Percentiles rank a stretch among this genome's conserved stretches.
Evolutionary conservation across 345 rosid species (phyloP).

Genomic region (Balakata baccata): DNA sequence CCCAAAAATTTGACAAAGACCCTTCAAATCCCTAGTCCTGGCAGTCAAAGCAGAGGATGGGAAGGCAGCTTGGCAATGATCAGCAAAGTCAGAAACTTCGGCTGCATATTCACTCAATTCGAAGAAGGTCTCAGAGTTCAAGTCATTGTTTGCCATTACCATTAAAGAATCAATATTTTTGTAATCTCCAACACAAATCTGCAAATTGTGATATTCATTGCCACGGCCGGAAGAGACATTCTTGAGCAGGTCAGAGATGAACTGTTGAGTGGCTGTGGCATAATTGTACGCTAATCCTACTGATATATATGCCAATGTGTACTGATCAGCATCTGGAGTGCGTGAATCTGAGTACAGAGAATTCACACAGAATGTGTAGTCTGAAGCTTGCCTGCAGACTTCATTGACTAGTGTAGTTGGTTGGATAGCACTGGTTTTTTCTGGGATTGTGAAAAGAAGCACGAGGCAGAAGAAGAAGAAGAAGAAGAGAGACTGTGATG

Average conservation of each 20-base stretch:
- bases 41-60: slow-evolving; percentile 5
- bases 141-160: slow-evolving; percentile 31
- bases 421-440: too few species aligned
- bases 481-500: too few species aligned
- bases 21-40: slow-evolving; percentile 29
- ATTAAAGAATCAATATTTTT: slow-evolving; percentile 20
- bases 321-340: slow-evolving; percentile 33
- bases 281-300: slow-evolving; percentile 36
- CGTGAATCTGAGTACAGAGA: slow-evolving; percentile 43
- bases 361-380: slow-evolving; percentile 30
- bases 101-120: slow-evolving; percentile 22
- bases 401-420: slow-evolving; percentile 20
- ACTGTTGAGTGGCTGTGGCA: slow-evolving; percentile 30
- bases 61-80: slow-evolving; percentile 24
- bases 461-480: too few species aligned
- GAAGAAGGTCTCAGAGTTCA: slow-evolving; percentile 40
- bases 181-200: slow-evolving; percentile 21
- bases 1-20: slow-evolving; percentile 27
- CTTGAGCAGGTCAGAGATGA: slow-evolving; percentile 19
- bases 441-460: too few species aligned
- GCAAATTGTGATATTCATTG: slow-evolving; percentile 7
- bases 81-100: slow-evolving; percentile 16
- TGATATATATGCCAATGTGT: slow-evolving; percentile 35
- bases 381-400: slow-evolving; percentile 31
- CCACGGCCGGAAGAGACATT: neutral